These are phyloP conservation scores for Carex littledalei DNA, from an alignment of 176 grass and related monocot species.

Conservation along the genomic window DNA sequence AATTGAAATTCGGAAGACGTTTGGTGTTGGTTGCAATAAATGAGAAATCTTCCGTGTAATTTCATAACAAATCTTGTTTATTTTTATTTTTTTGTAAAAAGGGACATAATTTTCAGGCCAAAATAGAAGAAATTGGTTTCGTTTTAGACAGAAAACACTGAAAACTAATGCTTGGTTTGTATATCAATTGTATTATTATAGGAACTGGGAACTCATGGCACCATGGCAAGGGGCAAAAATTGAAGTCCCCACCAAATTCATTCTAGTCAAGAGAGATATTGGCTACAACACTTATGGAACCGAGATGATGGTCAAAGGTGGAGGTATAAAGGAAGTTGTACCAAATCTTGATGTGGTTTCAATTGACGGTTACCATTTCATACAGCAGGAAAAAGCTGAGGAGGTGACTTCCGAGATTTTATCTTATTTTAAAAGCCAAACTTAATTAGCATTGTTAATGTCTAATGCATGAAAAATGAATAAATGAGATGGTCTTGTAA, in stretches of 20 bases:
- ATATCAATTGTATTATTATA: slow-evolving; percentile 1
- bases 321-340: slow-evolving; percentile 22
- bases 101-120: slow-evolving; percentile 37
- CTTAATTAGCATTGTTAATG: not conserved
- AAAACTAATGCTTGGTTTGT: not conserved
- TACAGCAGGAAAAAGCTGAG: slow-evolving; percentile 56
- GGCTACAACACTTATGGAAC: slow-evolving; percentile 16
- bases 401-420: slow-evolving; percentile 46
- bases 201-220: slow-evolving; percentile 42
- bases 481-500: not conserved
- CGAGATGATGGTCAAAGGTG: slow-evolving; percentile 25
- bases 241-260: slow-evolving; percentile 33
- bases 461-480: not conserved
- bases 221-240: slow-evolving; percentile 43
- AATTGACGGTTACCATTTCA: slow-evolving; percentile 43
- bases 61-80: not conserved
- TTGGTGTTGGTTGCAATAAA: too few species aligned
- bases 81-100: slow-evolving; percentile 37
- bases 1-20: too few species aligned
- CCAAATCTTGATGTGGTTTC: slow-evolving; percentile 33
- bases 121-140: not conserved
- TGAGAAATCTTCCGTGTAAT: too few species aligned
- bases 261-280: slow-evolving; percentile 25
- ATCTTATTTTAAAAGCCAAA: slow-evolving; percentile 31
- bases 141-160: not conserved